phyloP scores from a whole-genome alignment of 2,329 filamentous ascomycete species.

The Cryphonectria nitschkei region DNA sequence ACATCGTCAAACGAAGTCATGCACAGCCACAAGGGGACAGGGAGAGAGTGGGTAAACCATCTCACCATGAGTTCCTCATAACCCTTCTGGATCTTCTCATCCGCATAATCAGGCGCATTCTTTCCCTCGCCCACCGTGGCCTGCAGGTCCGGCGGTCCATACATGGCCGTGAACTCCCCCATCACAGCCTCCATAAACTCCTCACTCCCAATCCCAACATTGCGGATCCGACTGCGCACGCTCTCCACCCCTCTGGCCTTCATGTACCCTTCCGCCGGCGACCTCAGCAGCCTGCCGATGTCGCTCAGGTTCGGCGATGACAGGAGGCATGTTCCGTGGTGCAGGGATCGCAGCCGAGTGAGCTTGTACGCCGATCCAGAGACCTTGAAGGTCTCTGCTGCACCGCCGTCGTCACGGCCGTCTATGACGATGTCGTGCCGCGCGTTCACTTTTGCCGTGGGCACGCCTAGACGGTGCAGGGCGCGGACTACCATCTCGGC shows the following conservation, averaged over 20 bases:
- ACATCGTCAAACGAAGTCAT: no score
- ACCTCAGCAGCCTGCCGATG: conserved; percentile 73
- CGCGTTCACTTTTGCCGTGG: conserved; percentile 75
- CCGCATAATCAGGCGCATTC: conserved; percentile 47
- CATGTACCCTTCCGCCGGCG: conserved; percentile 78
- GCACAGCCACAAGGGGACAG: no score
- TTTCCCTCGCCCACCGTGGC: conserved; percentile 52
- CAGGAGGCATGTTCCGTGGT: conserved; percentile 91
- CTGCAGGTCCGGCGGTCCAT: conserved; percentile 50
- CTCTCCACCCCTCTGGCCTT: conserved; percentile 87
- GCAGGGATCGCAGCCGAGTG: conserved; percentile 77
- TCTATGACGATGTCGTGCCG: conserved; percentile 91
- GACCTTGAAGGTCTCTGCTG: conserved; percentile 67
- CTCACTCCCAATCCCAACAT: conserved; percentile 63
- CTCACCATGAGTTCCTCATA: conserved; percentile 64
- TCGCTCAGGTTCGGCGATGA: conserved; percentile 72
- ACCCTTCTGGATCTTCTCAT: conserved; percentile 60
- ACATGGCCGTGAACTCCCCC: conserved; percentile 69
- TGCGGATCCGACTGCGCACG: conserved; percentile 81
- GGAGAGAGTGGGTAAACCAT: background rate
- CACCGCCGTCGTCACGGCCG: conserved; percentile 30
- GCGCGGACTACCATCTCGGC: conserved; percentile 93
- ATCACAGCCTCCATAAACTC: conserved; percentile 61
- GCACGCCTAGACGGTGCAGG: conserved; percentile 61
- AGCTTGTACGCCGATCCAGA: conserved; percentile 96